Percentiles rank a stretch among this genome's conserved stretches.
phyloP scores from a whole-genome alignment of 441 rosid genomes.

The Euphorbia celastroides region DNA sequence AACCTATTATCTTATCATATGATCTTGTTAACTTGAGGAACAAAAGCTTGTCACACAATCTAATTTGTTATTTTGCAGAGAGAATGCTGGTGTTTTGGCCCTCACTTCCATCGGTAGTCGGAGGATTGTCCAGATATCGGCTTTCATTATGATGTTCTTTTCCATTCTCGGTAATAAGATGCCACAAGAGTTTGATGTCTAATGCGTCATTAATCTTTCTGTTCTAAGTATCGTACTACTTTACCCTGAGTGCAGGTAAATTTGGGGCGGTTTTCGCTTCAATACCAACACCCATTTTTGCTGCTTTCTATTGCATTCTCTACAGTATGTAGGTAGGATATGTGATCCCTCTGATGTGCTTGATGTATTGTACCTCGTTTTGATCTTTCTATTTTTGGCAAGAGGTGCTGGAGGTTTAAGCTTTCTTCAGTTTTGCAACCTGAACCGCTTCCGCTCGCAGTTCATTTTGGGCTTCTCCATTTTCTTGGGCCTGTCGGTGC shows the following conservation, averaged over 20 bases:
- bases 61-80: slow-evolving; percentile 41
- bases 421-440: slow-evolving; percentile 91
- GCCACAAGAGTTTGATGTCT: neutral
- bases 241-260: slow-evolving; percentile 53
- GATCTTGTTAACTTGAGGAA: slow-evolving; percentile 9
- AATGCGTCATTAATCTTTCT: neutral
- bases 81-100: slow-evolving; percentile 90
- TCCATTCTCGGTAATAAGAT: slow-evolving; percentile 66
- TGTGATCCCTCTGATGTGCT: too few relatives aligned
- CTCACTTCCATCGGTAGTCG: slow-evolving; percentile 92
- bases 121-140: slow-evolving; percentile 92
- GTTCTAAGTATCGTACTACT: too few relatives aligned
- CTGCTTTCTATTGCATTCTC: slow-evolving; percentile 84
- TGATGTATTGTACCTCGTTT: too few relatives aligned
- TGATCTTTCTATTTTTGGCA: too few relatives aligned
- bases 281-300: slow-evolving; percentile 83
- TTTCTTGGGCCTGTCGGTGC: slow-evolving; percentile 84
- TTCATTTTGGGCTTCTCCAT: slow-evolving; percentile 85
- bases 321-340: too few relatives aligned
- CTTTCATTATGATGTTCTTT: slow-evolving; percentile 98
- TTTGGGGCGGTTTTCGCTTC: slow-evolving; percentile 98
- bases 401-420: slow-evolving; percentile 89
- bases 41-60: slow-evolving; percentile 14
- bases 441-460: slow-evolving; percentile 76
- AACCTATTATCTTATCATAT: slow-evolving; percentile 5